A percentile compares a stretch with the other conserved stretches of the same genome.
These are phyloP conservation scores for Agroathelia rolfsii DNA, from an alignment of 1,284 basidiomycete genomes.

Conservation along the genomic window DNA sequence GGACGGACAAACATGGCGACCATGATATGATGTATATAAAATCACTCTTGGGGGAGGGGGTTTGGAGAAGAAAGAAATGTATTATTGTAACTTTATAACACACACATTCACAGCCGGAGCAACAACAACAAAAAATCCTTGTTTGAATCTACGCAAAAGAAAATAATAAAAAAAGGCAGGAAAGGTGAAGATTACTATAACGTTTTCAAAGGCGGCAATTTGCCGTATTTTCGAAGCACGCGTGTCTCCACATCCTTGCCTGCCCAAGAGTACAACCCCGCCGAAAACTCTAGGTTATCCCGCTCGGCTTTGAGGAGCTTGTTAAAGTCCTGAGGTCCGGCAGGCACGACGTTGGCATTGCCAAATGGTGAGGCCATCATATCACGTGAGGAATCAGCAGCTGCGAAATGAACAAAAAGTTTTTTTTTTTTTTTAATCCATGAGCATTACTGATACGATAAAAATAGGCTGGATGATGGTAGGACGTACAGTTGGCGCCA, in stretches of 20 bases:
- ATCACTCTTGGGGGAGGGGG: too few relatives aligned
- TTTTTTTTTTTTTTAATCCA: constrained; percentile 3
- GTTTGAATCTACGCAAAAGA: too few relatives aligned
- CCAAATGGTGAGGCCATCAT: constrained; percentile 67
- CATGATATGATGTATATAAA: too few relatives aligned
- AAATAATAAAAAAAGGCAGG: too few relatives aligned
- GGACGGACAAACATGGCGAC: too few relatives aligned
- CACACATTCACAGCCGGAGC: too few relatives aligned
- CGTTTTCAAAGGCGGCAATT: constrained; percentile 25
- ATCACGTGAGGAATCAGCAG: constrained; percentile 69
- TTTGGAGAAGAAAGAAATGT: too few relatives aligned
- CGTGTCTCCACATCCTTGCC: constrained; percentile 73
- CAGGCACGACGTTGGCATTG: constrained; percentile 38
- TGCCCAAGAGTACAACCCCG: constrained; percentile 76
- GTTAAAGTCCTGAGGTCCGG: constrained; percentile 70
- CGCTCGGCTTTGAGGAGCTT: constrained; percentile 89
- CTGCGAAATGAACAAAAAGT: constrained; percentile 28
- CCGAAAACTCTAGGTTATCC: constrained; percentile 89
- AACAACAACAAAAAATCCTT: too few relatives aligned
- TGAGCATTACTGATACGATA: not conserved
- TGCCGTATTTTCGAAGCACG: constrained; percentile 69
- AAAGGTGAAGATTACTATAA: too few relatives aligned
- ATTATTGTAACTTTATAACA: too few relatives aligned
- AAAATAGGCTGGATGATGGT: constrained; percentile 8
- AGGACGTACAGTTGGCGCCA: constrained; percentile 71